Evolutionary conservation across 2,329 filamentous ascomycete genomes (phyloP), one percentile per base, ranked within the genome.

Genomic region (Magnaporthales sp.): DNA sequence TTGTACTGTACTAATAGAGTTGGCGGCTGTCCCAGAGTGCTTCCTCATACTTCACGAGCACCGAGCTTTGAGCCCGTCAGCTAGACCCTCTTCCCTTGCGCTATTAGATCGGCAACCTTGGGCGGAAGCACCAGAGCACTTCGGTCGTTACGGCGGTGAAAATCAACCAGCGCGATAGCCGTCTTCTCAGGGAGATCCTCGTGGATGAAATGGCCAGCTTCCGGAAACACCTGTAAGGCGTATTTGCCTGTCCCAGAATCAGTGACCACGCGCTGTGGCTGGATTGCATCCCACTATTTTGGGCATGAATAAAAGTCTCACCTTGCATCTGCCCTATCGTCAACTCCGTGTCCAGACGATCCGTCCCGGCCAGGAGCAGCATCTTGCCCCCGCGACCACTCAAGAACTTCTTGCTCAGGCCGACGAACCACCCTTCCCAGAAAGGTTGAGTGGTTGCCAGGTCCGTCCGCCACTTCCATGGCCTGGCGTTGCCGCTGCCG

Each of bases 281-380:
- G 58, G 30, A 4, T 31, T 31, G 30, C 5, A 31, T 32, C 31
- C 31, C 31, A 32, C 4, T 15, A 31, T 29, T 10, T 29, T 3
- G n/a, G n/a, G n/a, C n/a, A n/a, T 13, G 38, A 26, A 22, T 31
- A 9, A 51, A 60, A 54, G 22, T 74, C 77, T 71, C 80, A 91
- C 92, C 93, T 81, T 97, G 93, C 93, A 97, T 97, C 78, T 97
- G 93, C 19, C 93, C 93, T 76, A 97, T 97, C 77, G 92, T 97
- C 73, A 97, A 79, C 74, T 96, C 93, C 70, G 91, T 96, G 75
- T 97, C 93, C 67, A 97, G 77, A 63, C 93, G 84, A 78, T 97
- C 94, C 11, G 93, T 97, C 22, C 93, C 93, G 3, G 93, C 94
- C 32, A 97, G 83, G 65, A 97, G 79, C 64, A 97, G 79, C 68